A percentile compares a stretch with the other conserved stretches of the same genome.
These are phyloP conservation scores for Zopfochytrium polystomum DNA, from an alignment of 371 early-diverging fungal genomes.

Conservation along the genomic window DNA sequence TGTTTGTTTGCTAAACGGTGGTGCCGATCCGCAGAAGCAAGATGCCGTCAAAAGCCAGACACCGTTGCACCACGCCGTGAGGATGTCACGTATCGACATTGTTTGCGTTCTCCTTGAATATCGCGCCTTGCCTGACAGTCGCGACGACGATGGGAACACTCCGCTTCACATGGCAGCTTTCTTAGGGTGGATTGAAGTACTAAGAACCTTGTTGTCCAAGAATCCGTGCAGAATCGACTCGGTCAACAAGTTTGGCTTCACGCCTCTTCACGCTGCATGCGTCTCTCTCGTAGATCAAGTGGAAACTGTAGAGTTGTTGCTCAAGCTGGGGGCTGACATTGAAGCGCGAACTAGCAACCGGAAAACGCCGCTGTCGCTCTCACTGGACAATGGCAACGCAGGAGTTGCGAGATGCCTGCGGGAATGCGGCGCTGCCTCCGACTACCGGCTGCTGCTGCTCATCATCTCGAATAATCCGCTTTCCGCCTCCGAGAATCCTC, in stretches of 20 bases:
- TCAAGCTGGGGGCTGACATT: not conserved
- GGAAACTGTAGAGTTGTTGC: not conserved
- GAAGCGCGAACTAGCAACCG: not conserved
- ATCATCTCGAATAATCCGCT: too few relatives aligned
- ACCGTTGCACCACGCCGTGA: not conserved
- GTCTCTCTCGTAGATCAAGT: not conserved
- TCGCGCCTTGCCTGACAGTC: not conserved
- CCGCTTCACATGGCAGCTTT: slow-evolving; percentile 1
- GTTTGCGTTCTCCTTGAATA: not conserved
- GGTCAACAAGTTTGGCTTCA: not conserved
- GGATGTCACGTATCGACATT: not conserved
- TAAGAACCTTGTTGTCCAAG: not conserved
- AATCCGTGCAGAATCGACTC: not conserved
- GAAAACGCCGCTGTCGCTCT: not conserved
- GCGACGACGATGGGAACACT: not conserved
- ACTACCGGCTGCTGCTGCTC: too few relatives aligned
- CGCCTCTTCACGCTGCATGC: not conserved
- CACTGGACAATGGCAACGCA: too few relatives aligned
- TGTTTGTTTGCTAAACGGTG: not conserved
- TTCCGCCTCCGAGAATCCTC: too few relatives aligned
- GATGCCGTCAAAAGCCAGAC: not conserved
- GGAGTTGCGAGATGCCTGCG: too few relatives aligned
- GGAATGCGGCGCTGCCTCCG: too few relatives aligned
- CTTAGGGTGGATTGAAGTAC: not conserved
- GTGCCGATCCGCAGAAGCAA: not conserved